These are phyloP conservation scores for Solanum chiquidenum DNA, from an alignment of 257 asterid genomes.

Conservation along the genomic window DNA sequence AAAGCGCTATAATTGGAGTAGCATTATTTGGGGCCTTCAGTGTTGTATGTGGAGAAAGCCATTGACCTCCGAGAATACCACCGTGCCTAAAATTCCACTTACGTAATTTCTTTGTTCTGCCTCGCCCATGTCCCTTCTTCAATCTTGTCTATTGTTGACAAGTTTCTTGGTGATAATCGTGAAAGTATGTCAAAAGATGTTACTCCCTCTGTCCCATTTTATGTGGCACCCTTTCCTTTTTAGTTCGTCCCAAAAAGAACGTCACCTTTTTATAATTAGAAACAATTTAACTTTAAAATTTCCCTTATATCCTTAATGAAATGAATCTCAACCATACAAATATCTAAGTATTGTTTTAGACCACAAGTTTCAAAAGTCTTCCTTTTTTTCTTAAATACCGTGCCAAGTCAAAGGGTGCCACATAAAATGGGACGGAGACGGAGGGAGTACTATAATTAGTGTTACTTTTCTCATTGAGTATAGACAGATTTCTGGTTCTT, in stretches of 20 bases:
- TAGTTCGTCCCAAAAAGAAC: too few species aligned
- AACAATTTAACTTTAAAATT: too few species aligned
- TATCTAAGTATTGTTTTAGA: too few species aligned
- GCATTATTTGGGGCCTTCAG: neutral
- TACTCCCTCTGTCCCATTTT: neutral
- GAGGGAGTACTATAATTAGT: neutral
- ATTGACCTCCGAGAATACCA: neutral
- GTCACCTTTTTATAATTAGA: too few species aligned
- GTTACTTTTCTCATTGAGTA: neutral
- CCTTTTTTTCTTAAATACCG: too few species aligned
- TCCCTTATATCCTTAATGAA: too few species aligned
- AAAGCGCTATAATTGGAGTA: neutral
- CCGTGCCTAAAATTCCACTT: neutral
- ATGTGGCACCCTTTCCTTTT: too few species aligned
- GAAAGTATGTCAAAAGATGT: neutral
- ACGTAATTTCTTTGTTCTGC: neutral
- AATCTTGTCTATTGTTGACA: neutral
- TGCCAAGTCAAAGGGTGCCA: too few species aligned
- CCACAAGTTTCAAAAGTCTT: too few species aligned
- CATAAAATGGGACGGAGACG: too few species aligned
- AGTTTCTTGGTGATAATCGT: neutral
- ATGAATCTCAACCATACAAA: too few species aligned
- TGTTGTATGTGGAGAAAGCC: neutral
- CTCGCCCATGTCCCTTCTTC: neutral
- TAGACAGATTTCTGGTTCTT: slow-evolving; percentile 1